A percentile compares a stretch with the other conserved stretches of the same genome.
These are phyloP conservation scores for Volvox carteri DNA, from an alignment of 163 green algal genomes.

Conservation along the genomic window DNA sequence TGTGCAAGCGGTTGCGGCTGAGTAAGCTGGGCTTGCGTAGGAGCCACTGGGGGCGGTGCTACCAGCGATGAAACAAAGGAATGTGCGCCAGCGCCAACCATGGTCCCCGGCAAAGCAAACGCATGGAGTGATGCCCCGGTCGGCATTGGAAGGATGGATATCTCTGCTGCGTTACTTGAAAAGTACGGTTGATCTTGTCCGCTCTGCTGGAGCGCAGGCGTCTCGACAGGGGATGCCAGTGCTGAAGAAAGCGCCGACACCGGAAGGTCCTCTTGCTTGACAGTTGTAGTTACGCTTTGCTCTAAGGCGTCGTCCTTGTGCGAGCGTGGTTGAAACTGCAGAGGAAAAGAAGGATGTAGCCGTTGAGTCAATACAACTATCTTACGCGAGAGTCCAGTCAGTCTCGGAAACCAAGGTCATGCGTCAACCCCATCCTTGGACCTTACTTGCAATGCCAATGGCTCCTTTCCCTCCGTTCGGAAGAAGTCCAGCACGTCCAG, in stretches of 20 bases:
- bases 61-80: neutral
- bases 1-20: neutral
- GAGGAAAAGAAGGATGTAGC: no score
- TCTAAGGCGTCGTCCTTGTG: constrained; percentile 4
- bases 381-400: neutral
- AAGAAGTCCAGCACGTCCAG: constrained; percentile 45
- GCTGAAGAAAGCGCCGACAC: constrained; percentile 10
- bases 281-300: neutral
- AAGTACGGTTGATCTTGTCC: constrained; percentile 3
- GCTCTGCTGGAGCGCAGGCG: neutral
- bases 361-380: neutral
- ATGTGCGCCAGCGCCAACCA: neutral
- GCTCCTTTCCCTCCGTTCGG: neutral
- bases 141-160: constrained; percentile 40
- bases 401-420: constrained; percentile 10
- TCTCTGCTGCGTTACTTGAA: neutral
- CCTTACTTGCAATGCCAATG: constrained; percentile 26
- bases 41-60: neutral
- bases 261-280: constrained; percentile 8
- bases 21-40: neutral
- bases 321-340: constrained; percentile 50
- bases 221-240: constrained; percentile 14
- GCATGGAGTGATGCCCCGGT: neutral
- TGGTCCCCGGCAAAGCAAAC: neutral
- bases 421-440: neutral